Evolutionary conservation across 805 yeast species (phyloP).

Genomic region (Zygosaccharomyces siamensis): DNA sequence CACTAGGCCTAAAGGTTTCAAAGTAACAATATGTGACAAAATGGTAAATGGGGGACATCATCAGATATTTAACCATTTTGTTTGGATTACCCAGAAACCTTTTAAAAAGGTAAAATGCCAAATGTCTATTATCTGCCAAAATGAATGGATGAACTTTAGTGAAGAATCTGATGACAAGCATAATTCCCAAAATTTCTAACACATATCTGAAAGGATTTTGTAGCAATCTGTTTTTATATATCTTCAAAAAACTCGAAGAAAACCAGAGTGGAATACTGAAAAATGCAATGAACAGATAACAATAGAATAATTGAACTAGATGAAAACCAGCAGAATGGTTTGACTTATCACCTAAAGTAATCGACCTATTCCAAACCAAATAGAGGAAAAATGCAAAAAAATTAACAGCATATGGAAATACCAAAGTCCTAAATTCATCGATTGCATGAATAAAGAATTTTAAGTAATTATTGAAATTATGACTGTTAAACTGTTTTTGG

Average conservation of each 20-base stretch:
- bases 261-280: slow-evolving; percentile 76
- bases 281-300: slow-evolving; percentile 55
- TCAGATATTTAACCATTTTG: slow-evolving; percentile 42
- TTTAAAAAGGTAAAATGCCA: slow-evolving; percentile 79
- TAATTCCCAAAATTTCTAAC: slow-evolving; percentile 37
- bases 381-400: slow-evolving; percentile 52
- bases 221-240: slow-evolving; percentile 36
- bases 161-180: slow-evolving; percentile 47
- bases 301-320: slow-evolving; percentile 76
- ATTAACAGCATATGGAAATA: slow-evolving; percentile 50
- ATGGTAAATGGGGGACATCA: slow-evolving; percentile 68
- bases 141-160: slow-evolving; percentile 86
- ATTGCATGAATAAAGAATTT: slow-evolving; percentile 37
- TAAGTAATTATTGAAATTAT: slow-evolving; percentile 37
- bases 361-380: slow-evolving; percentile 66
- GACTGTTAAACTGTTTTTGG: slow-evolving; percentile 38
- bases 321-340: slow-evolving; percentile 75
- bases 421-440: slow-evolving; percentile 34
- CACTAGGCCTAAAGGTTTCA: slow-evolving; percentile 35
- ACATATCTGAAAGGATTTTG: slow-evolving; percentile 29
- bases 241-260: slow-evolving; percentile 38
- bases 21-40: slow-evolving; percentile 41
- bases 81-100: slow-evolving; percentile 47
- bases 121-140: slow-evolving; percentile 91
- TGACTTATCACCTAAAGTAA: slow-evolving; percentile 86